Percentiles rank a stretch among this genome's conserved stretches.
phyloP scores from a whole-genome alignment of 2,329 filamentous ascomycete species.

The Clonostachys solani region DNA sequence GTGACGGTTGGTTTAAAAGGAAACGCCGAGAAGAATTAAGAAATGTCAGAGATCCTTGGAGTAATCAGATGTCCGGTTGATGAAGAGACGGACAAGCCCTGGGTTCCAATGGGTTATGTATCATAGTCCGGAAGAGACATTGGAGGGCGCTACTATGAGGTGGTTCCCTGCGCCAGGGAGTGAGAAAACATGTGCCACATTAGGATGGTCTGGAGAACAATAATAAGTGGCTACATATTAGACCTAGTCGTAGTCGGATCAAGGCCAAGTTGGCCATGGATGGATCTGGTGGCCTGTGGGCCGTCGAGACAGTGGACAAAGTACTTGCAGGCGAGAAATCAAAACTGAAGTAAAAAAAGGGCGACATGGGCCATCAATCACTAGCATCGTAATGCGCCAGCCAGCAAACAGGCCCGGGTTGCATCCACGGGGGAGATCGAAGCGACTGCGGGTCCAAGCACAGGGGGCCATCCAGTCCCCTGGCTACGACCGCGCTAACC shows the following conservation, averaged over 20 bases:
- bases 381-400: slow-evolving; percentile 2
- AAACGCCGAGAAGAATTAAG: too few relatives aligned
- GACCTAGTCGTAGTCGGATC: too few relatives aligned
- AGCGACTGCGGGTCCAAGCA: too few relatives aligned
- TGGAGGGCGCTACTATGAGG: too few relatives aligned
- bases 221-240: too few relatives aligned
- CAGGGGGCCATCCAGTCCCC: too few relatives aligned
- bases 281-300: slow-evolving; percentile 3
- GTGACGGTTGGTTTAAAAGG: not conserved
- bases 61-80: not conserved
- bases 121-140: not conserved
- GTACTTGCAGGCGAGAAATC: not conserved
- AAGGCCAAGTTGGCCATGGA: not conserved
- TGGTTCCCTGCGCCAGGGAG: too few relatives aligned
- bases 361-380: slow-evolving; percentile 1
- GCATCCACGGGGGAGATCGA: slow-evolving; percentile 3
- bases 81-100: not conserved
- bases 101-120: slow-evolving; percentile 1
- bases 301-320: not conserved
- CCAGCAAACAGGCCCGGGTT: slow-evolving; percentile 1
- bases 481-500: too few relatives aligned
- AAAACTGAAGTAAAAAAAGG: not conserved
- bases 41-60: too few relatives aligned
- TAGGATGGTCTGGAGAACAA: too few relatives aligned
- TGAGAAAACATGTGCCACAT: too few relatives aligned